These are phyloP conservation scores for Marsdenia floribunda DNA, from an alignment of 257 asterid genomes.

Conservation along the genomic window DNA sequence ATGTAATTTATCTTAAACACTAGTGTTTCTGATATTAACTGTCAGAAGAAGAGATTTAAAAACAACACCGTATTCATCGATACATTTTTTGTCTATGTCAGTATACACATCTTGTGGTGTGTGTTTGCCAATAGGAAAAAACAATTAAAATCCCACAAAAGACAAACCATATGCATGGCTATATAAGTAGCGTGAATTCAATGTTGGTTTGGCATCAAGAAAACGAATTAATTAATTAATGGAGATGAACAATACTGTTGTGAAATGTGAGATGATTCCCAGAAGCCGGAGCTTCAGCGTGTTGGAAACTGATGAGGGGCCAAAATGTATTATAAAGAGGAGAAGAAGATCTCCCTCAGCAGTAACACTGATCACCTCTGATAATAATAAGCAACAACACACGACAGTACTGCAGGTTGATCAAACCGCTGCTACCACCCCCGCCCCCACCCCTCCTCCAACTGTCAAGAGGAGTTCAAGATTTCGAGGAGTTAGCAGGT, in stretches of 20 bases:
- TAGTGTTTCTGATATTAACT: background rate
- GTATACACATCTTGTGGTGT: background rate
- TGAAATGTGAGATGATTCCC: conserved; percentile 26
- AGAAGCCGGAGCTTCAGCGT: conserved; percentile 24
- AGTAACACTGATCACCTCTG: conserved; percentile 5
- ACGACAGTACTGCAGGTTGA: conserved; percentile 26
- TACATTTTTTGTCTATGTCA: background rate
- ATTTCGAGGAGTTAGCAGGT: conserved; percentile 87
- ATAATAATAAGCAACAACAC: conserved; percentile 22
- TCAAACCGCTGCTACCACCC: conserved; percentile 20
- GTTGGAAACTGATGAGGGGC: conserved; percentile 19
- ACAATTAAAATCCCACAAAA: background rate
- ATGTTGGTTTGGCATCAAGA: conserved; percentile 7
- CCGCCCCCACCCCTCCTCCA: background rate
- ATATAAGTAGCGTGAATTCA: conserved; percentile 18
- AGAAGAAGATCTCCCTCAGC: conserved; percentile 45
- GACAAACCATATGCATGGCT: conserved; percentile 8
- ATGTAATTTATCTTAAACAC: background rate
- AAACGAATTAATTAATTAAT: background rate
- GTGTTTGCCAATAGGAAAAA: background rate
- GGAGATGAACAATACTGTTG: conserved; percentile 25
- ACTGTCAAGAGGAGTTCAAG: conserved; percentile 66
- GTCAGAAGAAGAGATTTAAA: conserved; percentile 6
- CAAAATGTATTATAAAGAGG: conserved; percentile 38
- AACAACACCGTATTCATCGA: conserved; percentile 16